These are phyloP conservation scores for Lachancea waltii DNA, from an alignment of 805 yeast species.

Conservation along the genomic window DNA sequence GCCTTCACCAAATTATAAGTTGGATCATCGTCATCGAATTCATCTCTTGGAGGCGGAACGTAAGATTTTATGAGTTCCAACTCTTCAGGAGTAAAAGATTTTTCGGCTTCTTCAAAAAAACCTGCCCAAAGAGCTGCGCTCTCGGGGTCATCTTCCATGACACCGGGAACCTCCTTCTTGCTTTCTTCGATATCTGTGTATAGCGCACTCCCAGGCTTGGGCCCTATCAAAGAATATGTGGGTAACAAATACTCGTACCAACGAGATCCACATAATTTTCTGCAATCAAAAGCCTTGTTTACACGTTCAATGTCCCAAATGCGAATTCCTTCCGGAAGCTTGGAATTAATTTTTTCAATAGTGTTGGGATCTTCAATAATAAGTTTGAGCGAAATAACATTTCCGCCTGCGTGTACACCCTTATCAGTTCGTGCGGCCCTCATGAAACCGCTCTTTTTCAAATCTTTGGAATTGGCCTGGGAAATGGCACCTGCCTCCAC, in stretches of 20 bases:
- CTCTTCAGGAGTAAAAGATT: slow-evolving; percentile 29
- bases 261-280: slow-evolving; percentile 94
- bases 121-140: slow-evolving; percentile 68
- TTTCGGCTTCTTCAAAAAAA: slow-evolving; percentile 36
- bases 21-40: slow-evolving; percentile 36
- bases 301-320: slow-evolving; percentile 91
- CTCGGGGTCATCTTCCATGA: slow-evolving; percentile 57
- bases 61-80: slow-evolving; percentile 23
- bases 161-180: slow-evolving; percentile 49
- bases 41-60: slow-evolving; percentile 34
- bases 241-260: slow-evolving; percentile 92
- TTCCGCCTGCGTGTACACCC: slow-evolving; percentile 97
- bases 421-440: slow-evolving; percentile 87
- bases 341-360: slow-evolving; percentile 61
- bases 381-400: slow-evolving; percentile 76
- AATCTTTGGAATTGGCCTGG: slow-evolving; percentile 77
- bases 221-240: slow-evolving; percentile 82
- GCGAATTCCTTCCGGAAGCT: slow-evolving; percentile 79
- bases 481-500: slow-evolving; percentile 84
- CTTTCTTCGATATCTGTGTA: slow-evolving; percentile 53
- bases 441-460: slow-evolving; percentile 82
- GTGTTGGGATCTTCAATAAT: slow-evolving; percentile 72
- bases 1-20: slow-evolving; percentile 38
- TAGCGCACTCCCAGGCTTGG: slow-evolving; percentile 69
- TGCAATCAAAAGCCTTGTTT: slow-evolving; percentile 86